Evolutionary conservation across 495 filamentous ascomycete species (phyloP).

Genomic region (Aspergillus asperescens): DNA sequence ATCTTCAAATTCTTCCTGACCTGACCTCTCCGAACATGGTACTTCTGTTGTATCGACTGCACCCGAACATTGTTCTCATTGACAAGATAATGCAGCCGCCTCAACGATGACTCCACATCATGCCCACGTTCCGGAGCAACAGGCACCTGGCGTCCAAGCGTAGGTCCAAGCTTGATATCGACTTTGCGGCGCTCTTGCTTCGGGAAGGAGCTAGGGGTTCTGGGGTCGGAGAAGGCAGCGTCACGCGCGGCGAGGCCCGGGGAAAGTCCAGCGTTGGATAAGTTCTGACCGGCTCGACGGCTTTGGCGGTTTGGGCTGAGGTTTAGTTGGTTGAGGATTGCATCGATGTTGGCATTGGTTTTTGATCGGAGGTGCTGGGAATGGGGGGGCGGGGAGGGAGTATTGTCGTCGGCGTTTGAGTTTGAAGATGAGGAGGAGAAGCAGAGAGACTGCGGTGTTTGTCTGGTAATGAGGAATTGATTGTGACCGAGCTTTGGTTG

Average conservation of each 20-base stretch:
- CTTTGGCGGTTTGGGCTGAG: not conserved
- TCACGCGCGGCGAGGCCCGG: not conserved
- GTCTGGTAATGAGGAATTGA: not conserved
- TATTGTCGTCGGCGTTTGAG: not conserved
- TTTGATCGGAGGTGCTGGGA: not conserved
- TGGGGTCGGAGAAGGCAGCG: conserved; percentile 12
- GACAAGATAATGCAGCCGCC: conserved; percentile 22
- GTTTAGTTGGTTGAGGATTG: conserved; percentile 15
- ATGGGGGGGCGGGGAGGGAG: not conserved
- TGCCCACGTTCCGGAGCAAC: conserved; percentile 35
- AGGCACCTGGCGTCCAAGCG: conserved; percentile 36
- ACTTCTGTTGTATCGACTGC: conserved; percentile 27
- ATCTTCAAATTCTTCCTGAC: conserved; percentile 32
- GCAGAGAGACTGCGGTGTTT: not conserved
- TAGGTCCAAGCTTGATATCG: conserved; percentile 38
- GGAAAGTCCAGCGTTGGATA: too few relatives aligned
- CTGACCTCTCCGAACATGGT: conserved; percentile 37
- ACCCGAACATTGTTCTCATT: conserved; percentile 26
- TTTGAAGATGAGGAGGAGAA: conserved; percentile 19
- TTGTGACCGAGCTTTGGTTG: not conserved
- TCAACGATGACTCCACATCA: conserved; percentile 30
- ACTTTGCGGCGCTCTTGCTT: conserved; percentile 8
- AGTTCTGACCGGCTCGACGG: not conserved
- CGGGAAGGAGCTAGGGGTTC: not conserved
- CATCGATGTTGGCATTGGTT: not conserved